Percentiles rank a stretch among this genome's conserved stretches.
These are phyloP conservation scores for Talaromyces marneffei DNA, from an alignment of 2,329 filamentous ascomycete genomes.

Conservation along the genomic window DNA sequence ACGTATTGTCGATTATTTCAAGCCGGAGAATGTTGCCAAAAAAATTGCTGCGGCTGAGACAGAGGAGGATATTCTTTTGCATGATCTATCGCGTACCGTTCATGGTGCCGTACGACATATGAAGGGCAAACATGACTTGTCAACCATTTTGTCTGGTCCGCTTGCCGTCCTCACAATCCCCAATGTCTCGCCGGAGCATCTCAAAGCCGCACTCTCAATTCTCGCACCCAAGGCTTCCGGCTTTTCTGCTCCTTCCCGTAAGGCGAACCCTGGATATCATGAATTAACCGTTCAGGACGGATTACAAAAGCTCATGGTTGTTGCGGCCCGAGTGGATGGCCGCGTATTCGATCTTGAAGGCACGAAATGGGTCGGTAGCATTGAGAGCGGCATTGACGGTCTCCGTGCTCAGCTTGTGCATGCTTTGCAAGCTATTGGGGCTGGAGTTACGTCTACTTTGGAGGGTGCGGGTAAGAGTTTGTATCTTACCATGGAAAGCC, in stretches of 20 bases:
- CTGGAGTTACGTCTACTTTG: conserved; percentile 69
- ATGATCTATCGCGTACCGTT: conserved; percentile 55
- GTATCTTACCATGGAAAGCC: conserved; percentile 81
- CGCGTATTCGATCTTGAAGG: conserved; percentile 73
- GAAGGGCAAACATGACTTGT: conserved; percentile 56
- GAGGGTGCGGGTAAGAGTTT: conserved; percentile 75
- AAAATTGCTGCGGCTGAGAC: conserved; percentile 15
- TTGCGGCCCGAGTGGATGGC: conserved; percentile 83
- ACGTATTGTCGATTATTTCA: conserved; percentile 78
- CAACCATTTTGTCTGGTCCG: conserved; percentile 74
- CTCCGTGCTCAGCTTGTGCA: conserved; percentile 74
- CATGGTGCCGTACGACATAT: conserved; percentile 46
- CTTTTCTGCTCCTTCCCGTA: conserved; percentile 73
- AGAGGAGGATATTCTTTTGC: conserved; percentile 44
- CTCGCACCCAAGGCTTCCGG: conserved; percentile 64
- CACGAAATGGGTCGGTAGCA: conserved; percentile 65
- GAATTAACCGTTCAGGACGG: conserved; percentile 73
- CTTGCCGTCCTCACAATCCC: conserved; percentile 76
- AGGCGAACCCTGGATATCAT: conserved; percentile 72
- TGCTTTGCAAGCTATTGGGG: conserved; percentile 73
- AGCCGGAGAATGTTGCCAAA: conserved; percentile 41
- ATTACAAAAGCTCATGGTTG: conserved; percentile 76
- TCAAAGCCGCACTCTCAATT: conserved; percentile 73
- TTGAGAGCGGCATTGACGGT: conserved; percentile 73
- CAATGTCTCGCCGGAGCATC: conserved; percentile 71